Percentiles rank a stretch among this genome's conserved stretches.
Conservation (phyloP, 2,329 filamentous ascomycete genomes). For the Cercospora berteroae region DNA sequence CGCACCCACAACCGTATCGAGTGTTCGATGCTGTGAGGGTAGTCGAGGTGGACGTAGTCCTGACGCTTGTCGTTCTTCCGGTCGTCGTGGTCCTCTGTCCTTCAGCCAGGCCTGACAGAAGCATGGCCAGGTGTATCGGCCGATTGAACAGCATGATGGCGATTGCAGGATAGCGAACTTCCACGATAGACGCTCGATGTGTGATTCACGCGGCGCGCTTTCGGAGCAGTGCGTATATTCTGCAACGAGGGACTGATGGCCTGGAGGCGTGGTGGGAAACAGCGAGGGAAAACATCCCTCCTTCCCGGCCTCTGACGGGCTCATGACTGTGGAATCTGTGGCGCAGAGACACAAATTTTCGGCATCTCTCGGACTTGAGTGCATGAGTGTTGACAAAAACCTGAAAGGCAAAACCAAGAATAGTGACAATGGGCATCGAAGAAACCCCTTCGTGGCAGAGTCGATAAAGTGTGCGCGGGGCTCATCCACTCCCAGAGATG, state of each 20-base stretch:
- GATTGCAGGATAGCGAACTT: background rate
- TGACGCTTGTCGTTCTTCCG: background rate
- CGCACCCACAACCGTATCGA: slow-evolving; percentile 6
- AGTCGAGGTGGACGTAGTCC: slow-evolving; percentile 5
- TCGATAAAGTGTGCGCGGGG: background rate
- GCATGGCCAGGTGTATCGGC: background rate
- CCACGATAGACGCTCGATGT: background rate
- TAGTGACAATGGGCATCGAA: background rate
- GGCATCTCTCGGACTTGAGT: background rate
- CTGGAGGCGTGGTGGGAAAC: background rate
- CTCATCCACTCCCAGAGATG: background rate
- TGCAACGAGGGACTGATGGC: background rate
- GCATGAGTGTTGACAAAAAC: background rate
- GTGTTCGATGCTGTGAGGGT: slow-evolving; percentile 11
- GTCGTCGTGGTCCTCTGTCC: background rate
- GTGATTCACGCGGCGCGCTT: background rate
- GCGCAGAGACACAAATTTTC: background rate
- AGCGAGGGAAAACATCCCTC: background rate
- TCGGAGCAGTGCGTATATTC: background rate
- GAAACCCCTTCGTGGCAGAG: background rate
- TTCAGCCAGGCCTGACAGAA: background rate
- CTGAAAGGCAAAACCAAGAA: background rate
- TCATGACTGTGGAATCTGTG: background rate
- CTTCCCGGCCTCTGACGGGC: background rate
- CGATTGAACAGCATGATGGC: background rate